Conservation (phyloP, 345 rosid genomes). For the Hibiscus mutabilis region DNA sequence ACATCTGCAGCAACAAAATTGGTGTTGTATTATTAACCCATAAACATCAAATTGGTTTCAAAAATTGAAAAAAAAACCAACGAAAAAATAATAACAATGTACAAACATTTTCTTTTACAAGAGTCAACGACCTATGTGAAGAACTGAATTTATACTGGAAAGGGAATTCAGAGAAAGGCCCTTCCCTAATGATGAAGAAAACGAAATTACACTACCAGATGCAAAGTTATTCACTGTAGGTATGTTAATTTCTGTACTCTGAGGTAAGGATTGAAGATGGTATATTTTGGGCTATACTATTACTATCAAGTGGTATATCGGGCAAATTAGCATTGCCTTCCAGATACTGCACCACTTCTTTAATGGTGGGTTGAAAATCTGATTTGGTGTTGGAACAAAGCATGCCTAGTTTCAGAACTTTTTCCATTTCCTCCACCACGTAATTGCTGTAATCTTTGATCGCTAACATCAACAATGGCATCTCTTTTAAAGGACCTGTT, state of each 20-base stretch:
- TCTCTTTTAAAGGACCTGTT: constrained; percentile 28
- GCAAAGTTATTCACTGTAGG: not conserved
- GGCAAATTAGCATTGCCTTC: constrained; percentile 22
- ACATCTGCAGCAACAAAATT: no score
- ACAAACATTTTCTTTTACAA: not conserved
- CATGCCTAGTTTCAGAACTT: constrained; percentile 36
- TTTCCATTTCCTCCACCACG: constrained; percentile 28
- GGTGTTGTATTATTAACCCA: no score
- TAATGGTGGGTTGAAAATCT: constrained; percentile 31
- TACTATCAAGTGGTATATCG: constrained; percentile 7
- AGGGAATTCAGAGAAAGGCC: not conserved
- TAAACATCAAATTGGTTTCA: no score
- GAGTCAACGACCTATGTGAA: constrained; percentile 17
- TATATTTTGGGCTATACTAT: not conserved
- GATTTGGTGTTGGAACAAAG: constrained; percentile 31
- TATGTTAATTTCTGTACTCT: not conserved
- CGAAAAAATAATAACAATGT: not conserved
- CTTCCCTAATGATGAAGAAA: not conserved
- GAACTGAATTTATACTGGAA: constrained; percentile 14
- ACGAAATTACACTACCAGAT: not conserved
- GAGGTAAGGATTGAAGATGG: not conserved
- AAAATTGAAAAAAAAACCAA: not conserved
- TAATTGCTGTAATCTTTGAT: constrained; percentile 21
- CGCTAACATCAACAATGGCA: constrained; percentile 25
- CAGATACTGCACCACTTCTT: constrained; percentile 19